Percentiles rank a stretch among this genome's conserved stretches.
phyloP scores from a whole-genome alignment of 2,329 filamentous ascomycete species.

The Pseudogymnoascus sp. region DNA sequence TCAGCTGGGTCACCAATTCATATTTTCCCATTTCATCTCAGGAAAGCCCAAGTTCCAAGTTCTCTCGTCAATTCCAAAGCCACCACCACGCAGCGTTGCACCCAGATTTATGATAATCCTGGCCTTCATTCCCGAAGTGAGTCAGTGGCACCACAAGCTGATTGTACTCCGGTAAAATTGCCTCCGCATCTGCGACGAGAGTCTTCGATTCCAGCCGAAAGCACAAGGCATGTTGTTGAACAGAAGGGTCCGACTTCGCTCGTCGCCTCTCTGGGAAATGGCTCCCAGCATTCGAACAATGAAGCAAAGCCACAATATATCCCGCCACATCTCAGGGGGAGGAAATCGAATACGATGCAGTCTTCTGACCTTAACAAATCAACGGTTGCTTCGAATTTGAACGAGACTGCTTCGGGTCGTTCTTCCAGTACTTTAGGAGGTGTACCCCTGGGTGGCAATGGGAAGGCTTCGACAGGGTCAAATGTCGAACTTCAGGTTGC shows the following conservation, averaged over 20 bases:
- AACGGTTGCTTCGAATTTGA: neutral
- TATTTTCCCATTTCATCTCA: neutral
- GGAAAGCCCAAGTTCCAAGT: neutral
- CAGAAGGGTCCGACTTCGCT: neutral
- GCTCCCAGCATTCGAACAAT: neutral
- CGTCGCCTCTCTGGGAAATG: neutral
- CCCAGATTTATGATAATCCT: neutral
- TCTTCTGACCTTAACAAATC: neutral
- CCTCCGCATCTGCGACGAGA: neutral
- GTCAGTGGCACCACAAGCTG: neutral
- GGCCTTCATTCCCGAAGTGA: neutral
- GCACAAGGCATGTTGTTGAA: neutral
- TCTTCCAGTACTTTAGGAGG: neutral
- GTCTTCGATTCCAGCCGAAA: neutral
- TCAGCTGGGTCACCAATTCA: slow-evolving; percentile 1
- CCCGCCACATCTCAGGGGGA: slow-evolving; percentile 9
- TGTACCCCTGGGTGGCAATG: neutral
- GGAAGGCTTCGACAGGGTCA: neutral
- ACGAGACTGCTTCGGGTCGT: neutral
- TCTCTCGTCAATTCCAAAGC: neutral
- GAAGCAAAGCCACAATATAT: neutral
- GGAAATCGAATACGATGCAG: neutral
- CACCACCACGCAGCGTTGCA: neutral
- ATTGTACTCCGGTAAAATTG: neutral
- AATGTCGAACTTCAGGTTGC: neutral